Evolutionary conservation across 1,284 basidiomycete genomes (phyloP).

Genomic region (Heterobasidion annosum): DNA sequence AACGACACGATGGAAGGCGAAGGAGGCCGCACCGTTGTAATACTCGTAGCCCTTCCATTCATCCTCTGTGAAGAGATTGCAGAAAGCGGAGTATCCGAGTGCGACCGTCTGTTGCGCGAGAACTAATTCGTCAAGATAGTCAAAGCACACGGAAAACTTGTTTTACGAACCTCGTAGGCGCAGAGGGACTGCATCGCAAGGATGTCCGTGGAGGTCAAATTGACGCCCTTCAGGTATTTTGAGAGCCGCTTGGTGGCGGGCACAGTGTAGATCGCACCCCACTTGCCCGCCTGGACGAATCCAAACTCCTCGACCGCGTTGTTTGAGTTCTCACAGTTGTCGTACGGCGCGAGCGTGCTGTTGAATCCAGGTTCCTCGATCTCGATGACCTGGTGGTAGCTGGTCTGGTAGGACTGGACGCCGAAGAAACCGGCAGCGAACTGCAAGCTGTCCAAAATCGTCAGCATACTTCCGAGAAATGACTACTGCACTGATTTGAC

Average conservation of each 20-base stretch:
- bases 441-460: conserved; percentile 23
- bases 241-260: conserved; percentile 40
- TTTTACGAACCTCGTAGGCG: conserved; percentile 41
- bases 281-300: conserved; percentile 23
- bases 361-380: conserved; percentile 45
- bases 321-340: conserved; percentile 32
- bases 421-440: conserved; percentile 59
- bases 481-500: neutral
- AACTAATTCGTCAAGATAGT: conserved; percentile 7
- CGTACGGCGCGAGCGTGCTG: conserved; percentile 48
- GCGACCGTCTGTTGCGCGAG: conserved; percentile 40
- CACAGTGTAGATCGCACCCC: conserved; percentile 46
- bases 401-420: conserved; percentile 33
- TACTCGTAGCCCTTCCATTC: conserved; percentile 65
- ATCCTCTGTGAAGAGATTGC: conserved; percentile 52
- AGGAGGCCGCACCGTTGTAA: conserved; percentile 21
- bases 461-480: no score
- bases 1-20: no score
- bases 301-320: conserved; percentile 25
- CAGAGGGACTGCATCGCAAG: conserved; percentile 41
- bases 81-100: conserved; percentile 46
- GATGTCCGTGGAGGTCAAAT: conserved; percentile 37
- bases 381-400: conserved; percentile 41
- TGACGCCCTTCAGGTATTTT: conserved; percentile 35
- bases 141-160: neutral